A percentile compares a stretch with the other conserved stretches of the same genome.
These are phyloP conservation scores for Ceratocystiopsis sp. DNA, from an alignment of 2,329 filamentous ascomycete genomes.

Conservation along the genomic window DNA sequence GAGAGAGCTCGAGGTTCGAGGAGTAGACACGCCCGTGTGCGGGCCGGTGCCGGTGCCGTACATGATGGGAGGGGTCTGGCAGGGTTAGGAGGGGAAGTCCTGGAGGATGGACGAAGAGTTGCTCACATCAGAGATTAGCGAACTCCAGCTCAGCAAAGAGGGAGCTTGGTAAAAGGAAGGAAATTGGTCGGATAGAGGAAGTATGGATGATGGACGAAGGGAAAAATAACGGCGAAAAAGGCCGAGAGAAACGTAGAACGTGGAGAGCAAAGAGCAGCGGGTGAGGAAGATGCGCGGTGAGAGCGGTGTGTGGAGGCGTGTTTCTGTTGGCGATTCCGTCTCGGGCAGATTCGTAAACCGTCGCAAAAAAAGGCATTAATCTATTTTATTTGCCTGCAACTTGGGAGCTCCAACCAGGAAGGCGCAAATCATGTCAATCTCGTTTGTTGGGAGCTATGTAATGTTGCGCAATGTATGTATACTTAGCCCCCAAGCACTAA, in stretches of 20 bases:
- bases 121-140: slow-evolving; percentile 2
- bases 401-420: slow-evolving; percentile 6
- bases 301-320: not conserved
- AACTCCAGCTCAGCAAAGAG: slow-evolving; percentile 13
- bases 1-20: slow-evolving; percentile 81
- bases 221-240: not conserved
- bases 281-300: not conserved
- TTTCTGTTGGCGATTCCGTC: too few species aligned
- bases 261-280: slow-evolving; percentile 16
- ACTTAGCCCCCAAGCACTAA: too few species aligned
- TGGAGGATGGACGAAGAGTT: not conserved
- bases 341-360: not conserved
- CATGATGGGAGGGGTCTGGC: slow-evolving; percentile 31
- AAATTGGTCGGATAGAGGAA: not conserved
- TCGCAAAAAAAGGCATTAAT: not conserved
- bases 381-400: too few species aligned
- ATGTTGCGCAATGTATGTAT: too few species aligned
- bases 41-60: slow-evolving; percentile 70
- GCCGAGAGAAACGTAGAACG: not conserved
- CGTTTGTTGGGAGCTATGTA: slow-evolving; percentile 9
- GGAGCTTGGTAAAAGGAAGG: slow-evolving; percentile 2
- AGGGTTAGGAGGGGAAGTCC: not conserved
- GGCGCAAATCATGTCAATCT: slow-evolving; percentile 6
- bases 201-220: not conserved
- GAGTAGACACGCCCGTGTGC: slow-evolving; percentile 93